These are phyloP conservation scores for Thalassiosira livingstoniorum DNA, from an alignment of 352 stramenopile species.

Conservation along the genomic window DNA sequence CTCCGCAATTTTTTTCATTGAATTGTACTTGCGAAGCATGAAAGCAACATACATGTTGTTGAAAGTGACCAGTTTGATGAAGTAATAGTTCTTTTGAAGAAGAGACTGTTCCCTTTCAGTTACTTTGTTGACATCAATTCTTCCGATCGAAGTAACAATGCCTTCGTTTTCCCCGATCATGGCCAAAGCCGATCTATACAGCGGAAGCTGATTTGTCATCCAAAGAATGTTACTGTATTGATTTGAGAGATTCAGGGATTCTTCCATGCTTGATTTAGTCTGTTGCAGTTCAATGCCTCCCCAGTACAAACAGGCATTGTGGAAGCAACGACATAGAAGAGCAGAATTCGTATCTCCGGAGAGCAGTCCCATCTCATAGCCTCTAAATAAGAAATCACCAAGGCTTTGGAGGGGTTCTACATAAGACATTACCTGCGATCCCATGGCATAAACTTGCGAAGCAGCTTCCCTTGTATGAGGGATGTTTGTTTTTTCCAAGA, in stretches of 20 bases:
- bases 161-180: background rate
- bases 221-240: background rate
- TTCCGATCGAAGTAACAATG: background rate
- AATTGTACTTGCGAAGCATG: background rate
- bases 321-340: background rate
- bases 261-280: background rate
- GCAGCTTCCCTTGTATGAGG: background rate
- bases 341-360: background rate
- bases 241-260: background rate
- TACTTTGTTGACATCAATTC: background rate
- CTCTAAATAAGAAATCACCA: background rate
- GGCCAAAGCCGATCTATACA: background rate
- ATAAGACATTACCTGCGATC: background rate
- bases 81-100: background rate
- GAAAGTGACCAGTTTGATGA: background rate
- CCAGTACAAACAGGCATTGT: background rate
- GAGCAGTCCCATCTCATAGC: background rate
- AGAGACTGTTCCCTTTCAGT: background rate
- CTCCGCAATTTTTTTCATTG: conserved; percentile 3
- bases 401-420: background rate
- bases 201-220: background rate
- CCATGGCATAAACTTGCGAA: background rate
- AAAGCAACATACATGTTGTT: background rate
- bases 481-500: background rate
- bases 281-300: background rate